phyloP scores from a whole-genome alignment of 2,329 filamentous ascomycete species.

The Aspergillus chevalieri region DNA sequence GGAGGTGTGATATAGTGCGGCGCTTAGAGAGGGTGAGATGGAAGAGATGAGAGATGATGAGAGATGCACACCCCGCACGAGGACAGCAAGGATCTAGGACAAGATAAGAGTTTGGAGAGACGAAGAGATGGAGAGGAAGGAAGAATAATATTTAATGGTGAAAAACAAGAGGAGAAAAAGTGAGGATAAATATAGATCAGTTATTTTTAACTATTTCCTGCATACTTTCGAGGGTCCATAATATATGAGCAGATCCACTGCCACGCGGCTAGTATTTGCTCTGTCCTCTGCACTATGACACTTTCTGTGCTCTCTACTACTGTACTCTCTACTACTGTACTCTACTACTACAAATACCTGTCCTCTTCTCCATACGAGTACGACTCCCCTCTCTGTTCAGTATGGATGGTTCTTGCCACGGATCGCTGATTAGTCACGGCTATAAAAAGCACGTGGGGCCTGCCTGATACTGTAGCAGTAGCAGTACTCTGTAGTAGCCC shows the following conservation, averaged over 20 bases:
- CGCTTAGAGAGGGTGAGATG: neutral
- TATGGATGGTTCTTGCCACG: too few relatives aligned
- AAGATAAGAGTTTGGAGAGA: neutral
- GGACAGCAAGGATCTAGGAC: neutral
- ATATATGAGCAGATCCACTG: neutral
- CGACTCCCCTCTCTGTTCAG: too few relatives aligned
- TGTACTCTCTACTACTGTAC: too few relatives aligned
- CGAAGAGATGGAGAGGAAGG: neutral
- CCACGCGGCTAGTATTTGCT: neutral
- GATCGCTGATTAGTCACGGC: too few relatives aligned
- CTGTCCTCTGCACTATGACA: too few relatives aligned
- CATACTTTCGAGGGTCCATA: neutral
- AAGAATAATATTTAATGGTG: slow-evolving; percentile 1
- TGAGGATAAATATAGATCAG: neutral
- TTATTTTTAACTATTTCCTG: neutral
- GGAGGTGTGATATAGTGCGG: too few relatives aligned
- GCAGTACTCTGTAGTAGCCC: too few relatives aligned
- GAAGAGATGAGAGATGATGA: neutral
- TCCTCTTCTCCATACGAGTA: too few relatives aligned
- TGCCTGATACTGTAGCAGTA: too few relatives aligned
- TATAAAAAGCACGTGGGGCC: too few relatives aligned
- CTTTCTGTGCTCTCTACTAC: too few relatives aligned
- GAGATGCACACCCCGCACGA: neutral
- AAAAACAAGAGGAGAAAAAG: neutral
- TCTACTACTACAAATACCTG: too few relatives aligned